Evolutionary conservation across 2,329 filamentous ascomycete species (phyloP).

Genomic region (Colletotrichum cereale): DNA sequence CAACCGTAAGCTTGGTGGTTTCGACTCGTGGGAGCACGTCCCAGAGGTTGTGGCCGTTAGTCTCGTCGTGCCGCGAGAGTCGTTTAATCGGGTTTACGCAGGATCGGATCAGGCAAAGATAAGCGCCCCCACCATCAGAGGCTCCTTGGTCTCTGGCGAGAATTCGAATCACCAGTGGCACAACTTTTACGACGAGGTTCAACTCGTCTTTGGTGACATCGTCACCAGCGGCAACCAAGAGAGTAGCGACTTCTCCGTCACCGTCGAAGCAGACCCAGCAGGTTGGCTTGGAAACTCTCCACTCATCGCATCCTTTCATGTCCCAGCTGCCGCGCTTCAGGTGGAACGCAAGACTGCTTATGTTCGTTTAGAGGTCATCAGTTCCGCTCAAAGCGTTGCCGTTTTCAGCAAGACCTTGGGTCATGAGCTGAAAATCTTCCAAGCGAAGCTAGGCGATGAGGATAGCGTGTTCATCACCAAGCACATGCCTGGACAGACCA

Average conservation of each 20-base stretch:
- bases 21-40: slow-evolving; percentile 53
- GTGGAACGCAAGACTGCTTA: slow-evolving; percentile 47
- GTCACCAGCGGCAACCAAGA: slow-evolving; percentile 43
- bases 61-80: slow-evolving; percentile 49
- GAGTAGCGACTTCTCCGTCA: slow-evolving; percentile 49
- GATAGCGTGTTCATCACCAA: slow-evolving; percentile 53
- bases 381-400: slow-evolving; percentile 43
- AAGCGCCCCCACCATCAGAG: slow-evolving; percentile 48
- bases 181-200: slow-evolving; percentile 55
- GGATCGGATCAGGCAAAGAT: slow-evolving; percentile 35
- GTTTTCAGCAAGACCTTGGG: slow-evolving; percentile 46
- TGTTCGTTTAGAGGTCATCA: slow-evolving; percentile 50
- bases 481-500: slow-evolving; percentile 51
- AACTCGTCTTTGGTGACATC: slow-evolving; percentile 56
- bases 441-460: slow-evolving; percentile 47
- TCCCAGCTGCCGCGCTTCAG: slow-evolving; percentile 52
- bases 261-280: slow-evolving; percentile 50
- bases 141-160: slow-evolving; percentile 46
- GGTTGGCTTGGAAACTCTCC: slow-evolving; percentile 54
- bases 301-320: slow-evolving; percentile 57
- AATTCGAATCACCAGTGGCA: slow-evolving; percentile 47
- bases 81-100: slow-evolving; percentile 47
- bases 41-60: slow-evolving; percentile 54
- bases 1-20: slow-evolving; percentile 43
- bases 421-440: slow-evolving; percentile 48